Percentiles rank a stretch among this genome's conserved stretches.
phyloP scores from a whole-genome alignment of 2,329 filamentous ascomycete genomes.

The Fusarium sp. region DNA sequence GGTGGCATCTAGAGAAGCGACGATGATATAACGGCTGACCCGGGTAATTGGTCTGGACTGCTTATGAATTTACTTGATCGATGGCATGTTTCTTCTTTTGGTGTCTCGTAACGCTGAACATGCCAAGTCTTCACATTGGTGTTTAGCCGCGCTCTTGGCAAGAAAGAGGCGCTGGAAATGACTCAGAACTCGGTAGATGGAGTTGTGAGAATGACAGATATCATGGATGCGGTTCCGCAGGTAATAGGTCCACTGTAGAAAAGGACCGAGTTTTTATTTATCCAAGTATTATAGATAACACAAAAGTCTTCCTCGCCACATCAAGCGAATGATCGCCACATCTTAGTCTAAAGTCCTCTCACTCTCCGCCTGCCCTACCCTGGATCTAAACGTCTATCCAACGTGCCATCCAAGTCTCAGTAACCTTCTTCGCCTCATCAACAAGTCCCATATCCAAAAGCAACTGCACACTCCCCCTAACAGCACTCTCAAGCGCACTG shows the following conservation, averaged over 20 bases:
- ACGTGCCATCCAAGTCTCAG: conserved; percentile 68
- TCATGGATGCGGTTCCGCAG: not conserved
- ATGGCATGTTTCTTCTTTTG: not conserved
- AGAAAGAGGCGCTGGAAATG: not conserved
- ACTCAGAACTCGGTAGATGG: not conserved
- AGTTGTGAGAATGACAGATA: not conserved
- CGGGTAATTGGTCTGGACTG: not conserved
- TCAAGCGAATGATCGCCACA: not conserved
- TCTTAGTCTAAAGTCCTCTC: not conserved
- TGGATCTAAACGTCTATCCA: conserved; percentile 54
- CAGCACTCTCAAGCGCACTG: conserved; percentile 64
- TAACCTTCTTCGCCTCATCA: conserved; percentile 69
- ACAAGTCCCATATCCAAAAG: conserved; percentile 66
- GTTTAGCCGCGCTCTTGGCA: not conserved
- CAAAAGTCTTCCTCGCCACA: not conserved
- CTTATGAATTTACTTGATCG: not conserved
- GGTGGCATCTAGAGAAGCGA: not conserved
- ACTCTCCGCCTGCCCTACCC: not conserved
- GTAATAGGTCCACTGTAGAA: not conserved
- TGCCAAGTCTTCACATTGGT: not conserved
- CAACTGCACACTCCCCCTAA: conserved; percentile 65
- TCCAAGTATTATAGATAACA: not conserved
- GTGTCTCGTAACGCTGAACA: not conserved
- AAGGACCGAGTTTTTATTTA: not conserved
- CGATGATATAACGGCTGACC: not conserved